These are phyloP conservation scores for Leonotis leonurus DNA, from an alignment of 257 asterid species.

Conservation along the genomic window DNA sequence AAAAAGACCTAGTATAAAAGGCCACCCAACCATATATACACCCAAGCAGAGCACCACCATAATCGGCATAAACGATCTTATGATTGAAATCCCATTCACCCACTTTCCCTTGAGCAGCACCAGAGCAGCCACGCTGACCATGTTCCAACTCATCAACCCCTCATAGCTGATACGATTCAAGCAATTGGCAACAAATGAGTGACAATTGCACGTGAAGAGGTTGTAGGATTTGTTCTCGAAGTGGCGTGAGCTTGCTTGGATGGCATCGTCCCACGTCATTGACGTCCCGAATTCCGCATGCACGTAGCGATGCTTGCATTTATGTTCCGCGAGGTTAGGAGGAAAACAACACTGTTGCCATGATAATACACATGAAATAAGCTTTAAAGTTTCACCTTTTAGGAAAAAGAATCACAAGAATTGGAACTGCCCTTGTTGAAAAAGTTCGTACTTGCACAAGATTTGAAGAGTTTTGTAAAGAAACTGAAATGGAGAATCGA, in stretches of 20 bases:
- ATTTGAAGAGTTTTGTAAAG: neutral
- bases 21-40: slow-evolving; percentile 74
- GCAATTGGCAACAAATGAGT: slow-evolving; percentile 69
- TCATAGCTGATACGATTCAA: slow-evolving; percentile 60
- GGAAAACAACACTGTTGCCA: slow-evolving; percentile 73
- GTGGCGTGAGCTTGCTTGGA: slow-evolving; percentile 40
- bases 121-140: slow-evolving; percentile 69
- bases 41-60: slow-evolving; percentile 59
- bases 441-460: neutral
- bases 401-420: neutral
- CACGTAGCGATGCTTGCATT: slow-evolving; percentile 56
- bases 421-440: neutral
- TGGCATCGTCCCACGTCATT: slow-evolving; percentile 81
- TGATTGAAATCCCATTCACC: slow-evolving; percentile 51
- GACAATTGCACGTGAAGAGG: slow-evolving; percentile 88
- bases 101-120: slow-evolving; percentile 61
- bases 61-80: slow-evolving; percentile 68
- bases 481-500: neutral
- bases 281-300: slow-evolving; percentile 72
- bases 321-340: slow-evolving; percentile 51
- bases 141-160: slow-evolving; percentile 82
- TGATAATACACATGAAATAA: neutral
- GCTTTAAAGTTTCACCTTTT: too few relatives aligned
- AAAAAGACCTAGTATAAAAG: slow-evolving; percentile 50
- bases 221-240: slow-evolving; percentile 75